Conservation (phyloP, 1,139 yeast species). For the Kurtzmaniella quercitrusa region DNA sequence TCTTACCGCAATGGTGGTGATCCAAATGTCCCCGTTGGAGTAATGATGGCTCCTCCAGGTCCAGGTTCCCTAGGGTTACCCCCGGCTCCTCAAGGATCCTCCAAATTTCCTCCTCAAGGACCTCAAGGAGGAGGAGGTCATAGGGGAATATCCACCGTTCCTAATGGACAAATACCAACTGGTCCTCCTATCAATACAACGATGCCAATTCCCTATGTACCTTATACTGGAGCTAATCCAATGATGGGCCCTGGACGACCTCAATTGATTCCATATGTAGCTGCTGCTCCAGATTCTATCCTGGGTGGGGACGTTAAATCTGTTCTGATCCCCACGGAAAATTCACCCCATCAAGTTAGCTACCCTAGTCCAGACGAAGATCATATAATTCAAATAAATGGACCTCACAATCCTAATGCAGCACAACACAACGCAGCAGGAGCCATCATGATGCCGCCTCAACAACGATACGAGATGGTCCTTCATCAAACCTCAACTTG, state of each 20-base stretch:
- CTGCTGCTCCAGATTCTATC: not conserved
- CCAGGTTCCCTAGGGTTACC: too few relatives aligned
- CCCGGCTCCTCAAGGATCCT: too few relatives aligned
- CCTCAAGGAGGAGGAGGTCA: too few relatives aligned
- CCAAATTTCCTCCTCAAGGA: not conserved
- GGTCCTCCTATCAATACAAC: not conserved
- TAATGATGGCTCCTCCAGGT: not conserved
- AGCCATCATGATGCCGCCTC: conserved; percentile 27
- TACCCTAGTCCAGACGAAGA: conserved; percentile 1
- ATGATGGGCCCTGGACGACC: not conserved
- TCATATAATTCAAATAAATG: conserved; percentile 1
- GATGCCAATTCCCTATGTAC: not conserved
- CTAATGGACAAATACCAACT: not conserved
- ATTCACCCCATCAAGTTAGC: conserved; percentile 1
- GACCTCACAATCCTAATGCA: conserved; percentile 4
- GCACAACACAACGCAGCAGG: conserved; percentile 2
- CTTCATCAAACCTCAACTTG: conserved; percentile 74
- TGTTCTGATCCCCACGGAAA: not conserved
- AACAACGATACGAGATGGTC: conserved; percentile 64
- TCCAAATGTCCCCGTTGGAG: not conserved
- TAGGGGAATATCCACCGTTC: too few relatives aligned
- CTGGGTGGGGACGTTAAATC: not conserved
- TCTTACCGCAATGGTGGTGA: not conserved
- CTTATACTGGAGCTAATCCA: not conserved
- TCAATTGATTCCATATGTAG: not conserved